Base-by-base conservation (phyloP, 1,284 basidiomycete species). In the Boletus semigastroideus region DNA sequence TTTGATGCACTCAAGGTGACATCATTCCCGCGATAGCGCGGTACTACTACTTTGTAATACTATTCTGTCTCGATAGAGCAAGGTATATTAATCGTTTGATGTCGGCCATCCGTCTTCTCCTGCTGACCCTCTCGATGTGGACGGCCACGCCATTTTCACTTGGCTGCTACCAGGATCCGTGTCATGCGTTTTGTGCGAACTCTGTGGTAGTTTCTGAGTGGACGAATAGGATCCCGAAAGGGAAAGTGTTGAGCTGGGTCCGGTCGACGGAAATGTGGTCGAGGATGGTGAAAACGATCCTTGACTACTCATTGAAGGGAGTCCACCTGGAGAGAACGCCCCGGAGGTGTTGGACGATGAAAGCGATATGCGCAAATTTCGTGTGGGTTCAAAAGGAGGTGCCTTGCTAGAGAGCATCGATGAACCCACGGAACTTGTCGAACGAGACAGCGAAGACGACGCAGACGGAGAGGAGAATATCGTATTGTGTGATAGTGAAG, bases 381-480 rank as follows among this genome's bases (percentile, higher is more conserved):
- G 63, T 1, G 66, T 66, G 17, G 79, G 79, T 56, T 82, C 79
- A 48, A 82, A 82, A 6, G 78, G 76, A 0, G 74, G 69, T 1
- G 79, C 79, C 36, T 73, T 73, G 58, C 79, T 77, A 1, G 79
- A 82, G 17, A 82, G 59, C 4, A 72, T 79, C 2, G 79, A 80
- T 2, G 65, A 58, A 10, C 62, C 45, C 0, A 66, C 50, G 3
- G 67, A 67, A 28, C 64, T 65, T n/a, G 62, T 66, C 0, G 65
- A 56, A 10, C 63, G 61, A 40, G 63, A 66, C 6, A 60, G 39
- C 1, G 55, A 57, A 13, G 65, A 60, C 3, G 68, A 49, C 8
- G 54, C 44, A 14, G 65, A 55, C 16, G 56, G 59, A 2, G 68
- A 48, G 3, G 68, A 54, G 8, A 67, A 53, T 25, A 57, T 52